phyloP scores from a whole-genome alignment of 2,329 filamentous ascomycete genomes.

The Pleoardoris graminearum region DNA sequence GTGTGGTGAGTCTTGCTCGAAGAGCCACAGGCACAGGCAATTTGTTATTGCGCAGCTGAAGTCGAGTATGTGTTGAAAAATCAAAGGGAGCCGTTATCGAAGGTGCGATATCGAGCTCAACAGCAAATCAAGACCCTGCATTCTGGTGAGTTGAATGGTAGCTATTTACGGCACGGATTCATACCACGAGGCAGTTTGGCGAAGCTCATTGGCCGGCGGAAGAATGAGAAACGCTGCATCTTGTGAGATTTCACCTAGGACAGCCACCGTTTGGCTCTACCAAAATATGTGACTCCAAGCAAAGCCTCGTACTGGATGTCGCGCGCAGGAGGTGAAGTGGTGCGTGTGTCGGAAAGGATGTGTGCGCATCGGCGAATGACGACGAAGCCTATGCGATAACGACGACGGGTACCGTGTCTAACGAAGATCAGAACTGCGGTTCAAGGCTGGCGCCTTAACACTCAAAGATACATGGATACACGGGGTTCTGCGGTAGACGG shows the following conservation, averaged over 20 bases:
- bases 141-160: neutral
- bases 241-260: conserved; percentile 1
- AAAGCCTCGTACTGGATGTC: neutral
- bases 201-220: conserved; percentile 7
- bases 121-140: conserved; percentile 3
- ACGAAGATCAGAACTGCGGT: neutral
- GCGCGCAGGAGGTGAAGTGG: neutral
- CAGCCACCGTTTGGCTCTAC: neutral
- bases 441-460: neutral
- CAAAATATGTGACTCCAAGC: neutral
- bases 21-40: neutral
- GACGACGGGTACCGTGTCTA: neutral
- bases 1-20: neutral
- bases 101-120: neutral
- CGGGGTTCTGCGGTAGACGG: neutral
- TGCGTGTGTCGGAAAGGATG: neutral
- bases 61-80: neutral
- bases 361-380: conserved; percentile 1
- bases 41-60: neutral
- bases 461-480: neutral
- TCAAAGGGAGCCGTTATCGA: neutral
- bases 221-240: conserved; percentile 5
- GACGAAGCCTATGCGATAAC: neutral
- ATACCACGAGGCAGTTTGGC: neutral
- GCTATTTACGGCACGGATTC: neutral